phyloP scores from a whole-genome alignment of 176 grass and related monocot species.

The Carex myosuroides region DNA sequence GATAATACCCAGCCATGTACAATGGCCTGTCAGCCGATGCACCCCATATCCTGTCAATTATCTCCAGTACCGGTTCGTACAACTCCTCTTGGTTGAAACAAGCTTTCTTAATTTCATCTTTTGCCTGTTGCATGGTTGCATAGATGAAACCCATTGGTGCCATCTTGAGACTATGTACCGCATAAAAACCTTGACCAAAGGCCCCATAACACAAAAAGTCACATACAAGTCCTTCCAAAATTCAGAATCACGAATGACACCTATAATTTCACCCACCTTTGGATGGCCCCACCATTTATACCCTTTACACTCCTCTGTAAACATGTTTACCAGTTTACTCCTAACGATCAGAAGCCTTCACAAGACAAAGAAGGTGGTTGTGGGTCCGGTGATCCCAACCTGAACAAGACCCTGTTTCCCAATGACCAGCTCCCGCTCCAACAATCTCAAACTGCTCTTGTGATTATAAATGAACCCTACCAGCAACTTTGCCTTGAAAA shows the following conservation, averaged over 20 bases:
- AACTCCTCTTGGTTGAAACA: neutral
- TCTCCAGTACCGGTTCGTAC: neutral
- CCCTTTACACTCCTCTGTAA: neutral
- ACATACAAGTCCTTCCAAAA: neutral
- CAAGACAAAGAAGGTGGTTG: constrained; percentile 8
- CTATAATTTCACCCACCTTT: neutral
- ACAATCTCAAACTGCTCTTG: neutral
- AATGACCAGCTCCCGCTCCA: neutral
- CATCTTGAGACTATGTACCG: neutral
- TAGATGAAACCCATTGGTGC: neutral
- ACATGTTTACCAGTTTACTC: constrained; percentile 2
- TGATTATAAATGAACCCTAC: neutral
- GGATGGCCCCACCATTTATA: constrained; percentile 5
- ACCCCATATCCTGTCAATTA: neutral
- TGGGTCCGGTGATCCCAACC: neutral
- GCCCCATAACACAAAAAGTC: neutral
- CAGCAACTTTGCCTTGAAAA: constrained; percentile 4
- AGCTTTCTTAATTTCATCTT: neutral
- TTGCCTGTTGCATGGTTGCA: neutral
- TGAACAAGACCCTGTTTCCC: neutral
- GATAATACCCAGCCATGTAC: neutral
- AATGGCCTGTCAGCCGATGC: constrained; percentile 1
- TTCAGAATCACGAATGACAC: neutral
- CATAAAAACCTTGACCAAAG: constrained; percentile 3
- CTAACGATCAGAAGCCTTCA: neutral